A percentile compares a stretch with the other conserved stretches of the same genome.
Conservation (phyloP, 2,329 filamentous ascomycete species). For the Pseudopithomyces maydicus region DNA sequence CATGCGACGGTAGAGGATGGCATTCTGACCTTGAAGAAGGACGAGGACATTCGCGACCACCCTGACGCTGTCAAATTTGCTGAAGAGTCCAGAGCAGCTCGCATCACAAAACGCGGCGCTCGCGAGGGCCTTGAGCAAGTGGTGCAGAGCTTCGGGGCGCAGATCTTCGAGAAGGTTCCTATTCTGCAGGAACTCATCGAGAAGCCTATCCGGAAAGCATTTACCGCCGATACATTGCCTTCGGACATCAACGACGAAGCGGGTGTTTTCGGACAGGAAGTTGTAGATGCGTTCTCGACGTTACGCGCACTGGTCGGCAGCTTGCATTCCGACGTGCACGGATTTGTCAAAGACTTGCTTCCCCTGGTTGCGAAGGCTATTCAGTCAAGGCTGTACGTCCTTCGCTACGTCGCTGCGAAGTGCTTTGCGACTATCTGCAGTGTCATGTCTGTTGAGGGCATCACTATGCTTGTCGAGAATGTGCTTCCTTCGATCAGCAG, state of each 20-base stretch:
- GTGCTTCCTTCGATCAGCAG: constrained; percentile 93
- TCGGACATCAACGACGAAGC: constrained; percentile 74
- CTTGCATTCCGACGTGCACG: constrained; percentile 73
- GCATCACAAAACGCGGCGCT: constrained; percentile 88
- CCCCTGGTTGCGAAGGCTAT: constrained; percentile 86
- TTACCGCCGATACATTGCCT: constrained; percentile 71
- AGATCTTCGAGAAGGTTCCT: constrained; percentile 81
- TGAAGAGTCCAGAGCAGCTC: constrained; percentile 82
- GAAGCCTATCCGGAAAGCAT: constrained; percentile 74
- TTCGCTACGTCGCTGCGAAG: constrained; percentile 95
- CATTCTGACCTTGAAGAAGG: constrained; percentile 93
- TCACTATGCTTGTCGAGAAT: constrained; percentile 93
- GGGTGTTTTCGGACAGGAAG: constrained; percentile 81
- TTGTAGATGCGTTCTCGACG: constrained; percentile 92
- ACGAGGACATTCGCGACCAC: constrained; percentile 93
- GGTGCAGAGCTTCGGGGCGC: constrained; percentile 75
- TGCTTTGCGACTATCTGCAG: constrained; percentile 97
- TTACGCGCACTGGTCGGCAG: constrained; percentile 93
- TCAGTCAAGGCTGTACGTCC: constrained; percentile 85
- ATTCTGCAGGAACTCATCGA: constrained; percentile 83
- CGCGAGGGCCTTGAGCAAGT: constrained; percentile 93
- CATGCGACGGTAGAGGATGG: constrained; percentile 78
- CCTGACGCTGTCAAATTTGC: constrained; percentile 90
- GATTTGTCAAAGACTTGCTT: constrained; percentile 81
- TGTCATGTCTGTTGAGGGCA: constrained; percentile 90